Percentiles rank a stretch among this genome's conserved stretches.
Evolutionary conservation across 805 yeast species (phyloP).

Genomic region (Maudiozyma saulgeensis): DNA sequence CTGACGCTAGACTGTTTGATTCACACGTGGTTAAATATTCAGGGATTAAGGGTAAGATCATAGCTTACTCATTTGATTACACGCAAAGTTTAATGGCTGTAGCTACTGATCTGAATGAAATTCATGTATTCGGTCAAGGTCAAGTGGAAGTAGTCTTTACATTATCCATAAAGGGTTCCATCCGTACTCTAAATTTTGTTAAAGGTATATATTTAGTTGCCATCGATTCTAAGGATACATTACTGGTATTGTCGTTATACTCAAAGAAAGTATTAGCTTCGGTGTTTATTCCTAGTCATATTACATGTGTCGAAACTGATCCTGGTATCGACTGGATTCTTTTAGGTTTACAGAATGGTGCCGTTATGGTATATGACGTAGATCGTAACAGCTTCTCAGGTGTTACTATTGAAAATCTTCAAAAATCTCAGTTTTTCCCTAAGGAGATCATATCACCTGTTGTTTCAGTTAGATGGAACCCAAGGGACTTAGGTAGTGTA

Average conservation of each 20-base stretch:
- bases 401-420: constrained; percentile 60
- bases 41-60: constrained; percentile 57
- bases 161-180: constrained; percentile 39
- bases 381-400: constrained; percentile 66
- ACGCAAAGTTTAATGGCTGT: constrained; percentile 79
- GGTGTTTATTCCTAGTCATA: constrained; percentile 51
- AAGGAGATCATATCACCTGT: constrained; percentile 56
- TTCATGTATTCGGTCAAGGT: constrained; percentile 77
- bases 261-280: constrained; percentile 51
- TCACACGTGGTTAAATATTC: constrained; percentile 32
- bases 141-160: constrained; percentile 64
- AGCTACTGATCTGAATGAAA: constrained; percentile 58
- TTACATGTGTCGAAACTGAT: constrained; percentile 67
- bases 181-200: constrained; percentile 53
- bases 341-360: constrained; percentile 72
- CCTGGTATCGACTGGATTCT: constrained; percentile 84
- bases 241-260: constrained; percentile 63
- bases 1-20: constrained; percentile 24
- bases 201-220: constrained; percentile 77
- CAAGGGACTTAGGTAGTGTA: constrained; percentile 76
- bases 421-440: constrained; percentile 46
- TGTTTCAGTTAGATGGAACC: constrained; percentile 64
- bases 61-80: constrained; percentile 73
- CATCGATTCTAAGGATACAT: constrained; percentile 48
- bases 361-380: constrained; percentile 62